phyloP scores from a whole-genome alignment of 768 basidiomycete genomes.

The Podaxis sp. region DNA sequence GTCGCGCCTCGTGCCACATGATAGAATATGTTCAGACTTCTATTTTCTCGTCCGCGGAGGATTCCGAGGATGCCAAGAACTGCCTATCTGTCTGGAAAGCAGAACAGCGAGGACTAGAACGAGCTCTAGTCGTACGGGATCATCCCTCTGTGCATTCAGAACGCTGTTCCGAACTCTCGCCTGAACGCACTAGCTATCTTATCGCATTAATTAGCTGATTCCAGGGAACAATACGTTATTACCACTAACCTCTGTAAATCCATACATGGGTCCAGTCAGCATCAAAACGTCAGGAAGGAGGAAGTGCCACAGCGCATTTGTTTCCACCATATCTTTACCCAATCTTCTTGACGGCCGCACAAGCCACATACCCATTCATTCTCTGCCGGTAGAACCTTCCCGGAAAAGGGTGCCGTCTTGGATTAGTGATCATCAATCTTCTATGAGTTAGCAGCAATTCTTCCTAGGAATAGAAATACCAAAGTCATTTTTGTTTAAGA shows the following conservation, averaged over 20 bases:
- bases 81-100: background rate
- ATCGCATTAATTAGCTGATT: background rate
- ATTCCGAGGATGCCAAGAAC: background rate
- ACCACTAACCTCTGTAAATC: background rate
- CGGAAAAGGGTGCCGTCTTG: background rate
- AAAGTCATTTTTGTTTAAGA: too few relatives aligned
- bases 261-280: background rate
- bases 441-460: background rate
- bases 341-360: conserved; percentile 6
- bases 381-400: background rate
- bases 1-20: background rate
- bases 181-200: background rate
- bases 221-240: background rate
- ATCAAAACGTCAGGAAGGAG: conserved; percentile 5
- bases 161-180: background rate
- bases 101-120: background rate
- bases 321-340: background rate
- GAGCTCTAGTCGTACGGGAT: background rate
- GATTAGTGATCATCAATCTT: background rate
- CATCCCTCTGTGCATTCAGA: background rate
- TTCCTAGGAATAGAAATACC: too few relatives aligned
- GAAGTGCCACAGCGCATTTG: background rate
- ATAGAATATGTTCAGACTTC: background rate
- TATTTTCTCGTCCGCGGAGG: background rate
- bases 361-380: background rate